These are phyloP conservation scores for Aspergillus hiratsukae DNA, from an alignment of 2,329 filamentous ascomycete species.

Conservation along the genomic window DNA sequence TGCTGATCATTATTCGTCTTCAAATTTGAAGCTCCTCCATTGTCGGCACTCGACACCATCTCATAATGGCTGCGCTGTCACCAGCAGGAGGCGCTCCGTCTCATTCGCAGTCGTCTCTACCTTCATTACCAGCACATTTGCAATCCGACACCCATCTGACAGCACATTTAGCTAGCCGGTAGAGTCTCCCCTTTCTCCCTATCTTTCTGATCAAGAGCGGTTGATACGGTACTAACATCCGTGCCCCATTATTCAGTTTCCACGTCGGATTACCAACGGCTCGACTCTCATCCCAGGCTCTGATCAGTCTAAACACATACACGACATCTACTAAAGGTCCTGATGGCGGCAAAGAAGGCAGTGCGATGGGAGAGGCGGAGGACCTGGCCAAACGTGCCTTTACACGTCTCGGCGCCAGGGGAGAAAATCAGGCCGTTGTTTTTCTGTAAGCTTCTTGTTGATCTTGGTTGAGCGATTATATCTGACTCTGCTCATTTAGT, in stretches of 20 bases:
- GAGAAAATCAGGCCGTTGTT: conserved; percentile 87
- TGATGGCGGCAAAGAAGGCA: conserved; percentile 87
- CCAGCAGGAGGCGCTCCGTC: conserved; percentile 47
- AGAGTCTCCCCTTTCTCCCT: conserved; percentile 7
- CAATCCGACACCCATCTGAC: conserved; percentile 51
- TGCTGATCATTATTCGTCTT: background rate
- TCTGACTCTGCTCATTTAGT: conserved; percentile 48
- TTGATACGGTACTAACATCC: background rate
- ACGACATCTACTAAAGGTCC: conserved; percentile 81
- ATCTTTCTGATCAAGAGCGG: background rate
- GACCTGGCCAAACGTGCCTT: conserved; percentile 85
- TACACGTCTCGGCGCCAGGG: conserved; percentile 76
- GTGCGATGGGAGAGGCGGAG: conserved; percentile 86
- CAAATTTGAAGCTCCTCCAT: conserved; percentile 2
- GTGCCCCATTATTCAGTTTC: conserved; percentile 66
- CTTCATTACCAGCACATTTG: conserved; percentile 71
- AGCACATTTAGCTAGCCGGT: conserved; percentile 49
- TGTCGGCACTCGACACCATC: conserved; percentile 8
- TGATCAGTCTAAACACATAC: conserved; percentile 93
- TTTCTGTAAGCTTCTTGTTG: conserved; percentile 66
- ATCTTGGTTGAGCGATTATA: background rate
- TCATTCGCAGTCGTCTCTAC: conserved; percentile 77
- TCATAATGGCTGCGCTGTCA: conserved; percentile 38
- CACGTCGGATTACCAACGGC: conserved; percentile 88
- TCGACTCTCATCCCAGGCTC: conserved; percentile 80